phyloP scores from a whole-genome alignment of 306 rosid species.

The Rosa persica region DNA sequence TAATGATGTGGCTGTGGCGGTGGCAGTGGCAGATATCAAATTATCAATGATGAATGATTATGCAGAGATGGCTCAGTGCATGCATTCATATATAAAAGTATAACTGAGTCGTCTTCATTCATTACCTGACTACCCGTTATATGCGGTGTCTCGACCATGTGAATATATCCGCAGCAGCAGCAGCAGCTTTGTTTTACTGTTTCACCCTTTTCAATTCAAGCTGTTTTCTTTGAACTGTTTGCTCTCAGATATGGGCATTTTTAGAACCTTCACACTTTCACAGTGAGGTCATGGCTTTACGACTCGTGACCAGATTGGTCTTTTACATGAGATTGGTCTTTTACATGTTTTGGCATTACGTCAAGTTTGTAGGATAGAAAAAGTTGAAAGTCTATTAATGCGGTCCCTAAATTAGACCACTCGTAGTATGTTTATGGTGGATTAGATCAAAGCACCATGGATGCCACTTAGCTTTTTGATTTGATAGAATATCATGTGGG shows the following conservation, averaged over 20 bases:
- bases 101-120: not conserved
- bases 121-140: not conserved
- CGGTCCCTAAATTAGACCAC: not conserved
- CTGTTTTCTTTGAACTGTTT: not conserved
- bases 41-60: not conserved
- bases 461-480: not conserved
- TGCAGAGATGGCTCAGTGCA: not conserved
- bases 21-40: not conserved
- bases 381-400: not conserved
- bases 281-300: not conserved
- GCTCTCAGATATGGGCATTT: not conserved
- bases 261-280: constrained; percentile 1
- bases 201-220: not conserved
- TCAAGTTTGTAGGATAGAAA: not conserved
- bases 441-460: not conserved
- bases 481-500: not conserved
- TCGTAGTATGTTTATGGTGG: not conserved
- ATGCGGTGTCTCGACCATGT: constrained; percentile 10
- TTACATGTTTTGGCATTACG: not conserved
- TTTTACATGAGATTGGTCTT: not conserved
- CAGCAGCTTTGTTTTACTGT: not conserved
- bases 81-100: not conserved
- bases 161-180: not conserved
- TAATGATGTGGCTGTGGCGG: not conserved
- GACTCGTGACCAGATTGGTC: not conserved